These are phyloP conservation scores for Laetiporus sulphureus DNA, from an alignment of 1,284 basidiomycete species.

Conservation along the genomic window DNA sequence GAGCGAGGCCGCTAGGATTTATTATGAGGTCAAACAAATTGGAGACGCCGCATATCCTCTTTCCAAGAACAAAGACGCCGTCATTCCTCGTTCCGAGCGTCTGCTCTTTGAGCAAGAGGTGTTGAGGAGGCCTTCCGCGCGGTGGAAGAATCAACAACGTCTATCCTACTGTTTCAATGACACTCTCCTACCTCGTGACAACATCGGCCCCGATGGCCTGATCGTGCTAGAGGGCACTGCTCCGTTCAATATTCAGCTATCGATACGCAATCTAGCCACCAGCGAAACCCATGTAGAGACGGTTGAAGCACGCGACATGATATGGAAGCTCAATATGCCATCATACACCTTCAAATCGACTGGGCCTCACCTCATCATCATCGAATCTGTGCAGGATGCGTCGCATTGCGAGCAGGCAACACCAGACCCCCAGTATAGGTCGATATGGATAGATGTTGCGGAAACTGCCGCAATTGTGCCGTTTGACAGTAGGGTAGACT, in stretches of 20 bases:
- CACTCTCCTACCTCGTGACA: conserved; percentile 46
- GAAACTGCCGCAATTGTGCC: conserved; percentile 92
- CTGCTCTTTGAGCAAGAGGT: conserved; percentile 84
- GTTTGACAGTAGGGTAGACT: conserved; percentile 71
- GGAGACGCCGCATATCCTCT: conserved; percentile 85
- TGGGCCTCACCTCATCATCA: conserved; percentile 74
- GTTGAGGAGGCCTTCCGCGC: conserved; percentile 67
- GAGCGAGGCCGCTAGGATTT: conserved; percentile 72
- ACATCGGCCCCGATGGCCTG: conserved; percentile 49
- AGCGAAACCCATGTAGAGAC: conserved; percentile 55
- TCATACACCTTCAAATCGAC: conserved; percentile 69
- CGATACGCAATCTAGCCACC: conserved; percentile 69
- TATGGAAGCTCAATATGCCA: conserved; percentile 76
- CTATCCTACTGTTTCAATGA: conserved; percentile 77
- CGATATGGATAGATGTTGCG: conserved; percentile 82
- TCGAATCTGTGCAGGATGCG: conserved; percentile 72
- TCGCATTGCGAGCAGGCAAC: conserved; percentile 74
- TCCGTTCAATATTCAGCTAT: conserved; percentile 79
- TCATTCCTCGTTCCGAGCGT: conserved; percentile 57
- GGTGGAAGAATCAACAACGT: conserved; percentile 63
- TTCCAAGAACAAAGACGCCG: conserved; percentile 48
- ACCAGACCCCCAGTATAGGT: conserved; percentile 55
- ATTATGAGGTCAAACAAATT: conserved; percentile 85
- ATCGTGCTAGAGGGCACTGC: conserved; percentile 71
- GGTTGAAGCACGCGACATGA: conserved; percentile 50